Evolutionary conservation across 2,329 filamentous ascomycete species (phyloP), one percentile per base, ranked within the genome.

Genomic region (Neopestalotiopsis clavispora): DNA sequence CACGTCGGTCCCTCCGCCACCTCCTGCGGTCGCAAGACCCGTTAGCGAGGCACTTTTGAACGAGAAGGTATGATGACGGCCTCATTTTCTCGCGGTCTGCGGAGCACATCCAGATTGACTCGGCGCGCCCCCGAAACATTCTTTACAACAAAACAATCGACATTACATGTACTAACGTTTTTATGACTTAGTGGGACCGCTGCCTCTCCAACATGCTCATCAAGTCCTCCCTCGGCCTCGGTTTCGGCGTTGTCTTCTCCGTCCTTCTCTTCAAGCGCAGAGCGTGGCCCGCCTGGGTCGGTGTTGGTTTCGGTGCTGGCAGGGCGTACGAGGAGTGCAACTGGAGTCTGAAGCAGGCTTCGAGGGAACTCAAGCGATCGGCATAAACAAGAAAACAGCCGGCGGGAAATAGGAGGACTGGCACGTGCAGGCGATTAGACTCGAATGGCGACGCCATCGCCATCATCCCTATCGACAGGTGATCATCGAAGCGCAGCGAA

Each of bases 271-370:
- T 99, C 90, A 97, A 97, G 89, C 92, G 97, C 83, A 92, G 96
- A 85, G 94, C 96, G 74, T 99, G 95, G 94, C 96, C 96, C 69
- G 96, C 95, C n/a, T 96, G 94, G 80, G 89, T 97, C 74, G 96
- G 96, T 73, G 88, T 95, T 67, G 96, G 96, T 69, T 98, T 99
- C 81, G 96, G 97, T 80, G 95, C 95, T 72, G 96, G 96, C 77
- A 91, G 97, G 78, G 96, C 96, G 69, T 99, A 97, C 87, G 96
- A 99, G 84, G 96, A 99, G 87, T 98, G 96, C 84, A 97, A 99
- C 86, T 93, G 88, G 85, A 91, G 85, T 84, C 80, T 91, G 76
- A 91, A 90, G 83, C 85, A 87, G 79, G 87, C 88, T 45, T 85
- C 87, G 59, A 84, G 84, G 75, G 87, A 89, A 68, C 82, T 90